phyloP scores from a whole-genome alignment of 148 eudicot species.

The Limonium bicolor region DNA sequence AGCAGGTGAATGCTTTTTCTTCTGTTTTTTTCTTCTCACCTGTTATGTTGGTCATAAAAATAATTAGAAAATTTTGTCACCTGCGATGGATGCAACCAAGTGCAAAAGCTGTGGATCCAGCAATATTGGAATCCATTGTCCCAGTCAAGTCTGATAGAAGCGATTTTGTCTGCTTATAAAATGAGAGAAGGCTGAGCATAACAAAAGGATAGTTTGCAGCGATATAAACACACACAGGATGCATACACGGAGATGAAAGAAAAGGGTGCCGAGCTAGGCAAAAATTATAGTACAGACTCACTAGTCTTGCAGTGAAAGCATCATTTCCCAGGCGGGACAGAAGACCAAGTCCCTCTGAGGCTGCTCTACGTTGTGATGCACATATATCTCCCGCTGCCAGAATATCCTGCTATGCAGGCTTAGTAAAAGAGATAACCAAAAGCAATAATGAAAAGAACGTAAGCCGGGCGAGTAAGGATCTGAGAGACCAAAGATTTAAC shows the following conservation, averaged over 20 bases:
- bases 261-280: not conserved
- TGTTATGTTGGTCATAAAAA: too few relatives aligned
- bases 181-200: not conserved
- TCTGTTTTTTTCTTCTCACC: too few relatives aligned
- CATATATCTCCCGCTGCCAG: constrained; percentile 86
- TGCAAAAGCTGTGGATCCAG: constrained; percentile 80
- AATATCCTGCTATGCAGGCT: constrained; percentile 50
- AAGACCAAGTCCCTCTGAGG: constrained; percentile 91
- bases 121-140: constrained; percentile 42
- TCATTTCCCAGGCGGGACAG: constrained; percentile 91
- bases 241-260: not conserved
- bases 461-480: not conserved
- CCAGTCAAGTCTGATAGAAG: constrained; percentile 64
- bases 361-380: constrained; percentile 86
- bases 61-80: too few relatives aligned
- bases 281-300: constrained; percentile 22
- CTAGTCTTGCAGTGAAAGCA: constrained; percentile 81
- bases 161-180: constrained; percentile 44
- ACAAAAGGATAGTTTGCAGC: not conserved
- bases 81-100: constrained; percentile 97
- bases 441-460: not conserved
- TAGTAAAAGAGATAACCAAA: not conserved
- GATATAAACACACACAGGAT: not conserved
- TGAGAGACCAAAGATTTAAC: constrained; percentile 19
- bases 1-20: too few relatives aligned